Evolutionary conservation across 192 early-diverging fungal species (phyloP).

Genomic region (Backusella westeae): DNA sequence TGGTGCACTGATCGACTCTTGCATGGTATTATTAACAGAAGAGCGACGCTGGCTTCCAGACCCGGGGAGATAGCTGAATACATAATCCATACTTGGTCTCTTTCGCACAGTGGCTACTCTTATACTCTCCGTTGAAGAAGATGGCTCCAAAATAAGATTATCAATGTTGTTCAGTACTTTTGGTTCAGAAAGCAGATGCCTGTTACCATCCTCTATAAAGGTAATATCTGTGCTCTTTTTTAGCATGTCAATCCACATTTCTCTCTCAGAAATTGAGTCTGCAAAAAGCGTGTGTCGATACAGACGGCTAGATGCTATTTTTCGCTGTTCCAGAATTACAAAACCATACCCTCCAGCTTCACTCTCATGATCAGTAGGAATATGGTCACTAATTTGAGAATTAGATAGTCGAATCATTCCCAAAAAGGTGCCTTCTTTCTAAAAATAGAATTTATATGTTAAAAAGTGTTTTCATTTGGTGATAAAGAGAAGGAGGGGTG

Average conservation of each 20-base stretch:
- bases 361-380: background rate
- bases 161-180: background rate
- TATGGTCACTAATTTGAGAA: conserved; percentile 65
- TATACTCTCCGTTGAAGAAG: conserved; percentile 6
- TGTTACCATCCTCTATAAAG: conserved; percentile 7
- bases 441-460: conserved; percentile 1
- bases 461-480: background rate
- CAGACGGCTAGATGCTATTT: conserved; percentile 60
- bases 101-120: background rate
- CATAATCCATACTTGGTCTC: conserved; percentile 15
- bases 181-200: conserved; percentile 72
- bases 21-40: background rate
- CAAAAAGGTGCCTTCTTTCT: conserved; percentile 65
- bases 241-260: conserved; percentile 85
- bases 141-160: background rate
- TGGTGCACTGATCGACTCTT: background rate
- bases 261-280: conserved; percentile 85
- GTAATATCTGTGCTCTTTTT: background rate
- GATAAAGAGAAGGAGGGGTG: conserved; percentile 1
- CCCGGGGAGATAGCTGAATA: conserved; percentile 26
- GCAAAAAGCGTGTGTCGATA: conserved; percentile 83
- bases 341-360: conserved; percentile 70
- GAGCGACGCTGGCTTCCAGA: background rate
- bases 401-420: conserved; percentile 73
- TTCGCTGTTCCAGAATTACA: conserved; percentile 75